Conservation (phyloP, 2,329 filamentous ascomycete genomes). For the Ceratocystis lukuohia region DNA sequence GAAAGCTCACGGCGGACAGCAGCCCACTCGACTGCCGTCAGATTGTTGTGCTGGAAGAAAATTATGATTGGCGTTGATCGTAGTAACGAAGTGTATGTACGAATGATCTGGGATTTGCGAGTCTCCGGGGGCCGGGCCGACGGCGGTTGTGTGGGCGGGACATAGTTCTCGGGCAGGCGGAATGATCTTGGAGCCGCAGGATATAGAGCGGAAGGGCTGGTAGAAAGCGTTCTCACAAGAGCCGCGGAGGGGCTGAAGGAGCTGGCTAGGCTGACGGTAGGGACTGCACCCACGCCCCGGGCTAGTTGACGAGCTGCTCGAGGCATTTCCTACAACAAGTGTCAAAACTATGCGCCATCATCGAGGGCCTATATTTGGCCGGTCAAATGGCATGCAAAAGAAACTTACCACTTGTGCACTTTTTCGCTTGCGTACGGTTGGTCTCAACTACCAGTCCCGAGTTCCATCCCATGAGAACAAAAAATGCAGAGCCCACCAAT, state of each 20-base stretch:
- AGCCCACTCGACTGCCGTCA: constrained; percentile 52
- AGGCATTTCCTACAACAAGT: constrained; percentile 11
- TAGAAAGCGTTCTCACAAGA: constrained; percentile 13
- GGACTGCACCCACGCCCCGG: constrained; percentile 8
- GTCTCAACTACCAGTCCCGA: not conserved
- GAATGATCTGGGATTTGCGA: constrained; percentile 76
- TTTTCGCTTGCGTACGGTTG: not conserved
- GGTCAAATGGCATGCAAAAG: not conserved
- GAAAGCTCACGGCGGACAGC: constrained; percentile 33
- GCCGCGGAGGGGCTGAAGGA: not conserved
- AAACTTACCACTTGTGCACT: not conserved
- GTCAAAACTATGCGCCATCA: not conserved
- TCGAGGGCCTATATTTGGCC: not conserved
- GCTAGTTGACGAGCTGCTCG: constrained; percentile 17
- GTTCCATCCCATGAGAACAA: not conserved
- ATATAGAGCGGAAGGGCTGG: constrained; percentile 20
- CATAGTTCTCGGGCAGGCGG: constrained; percentile 34
- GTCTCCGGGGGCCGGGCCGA: constrained; percentile 76
- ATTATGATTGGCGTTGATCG: constrained; percentile 75
- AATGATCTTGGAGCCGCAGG: constrained; percentile 23
- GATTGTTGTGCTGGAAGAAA: constrained; percentile 61
- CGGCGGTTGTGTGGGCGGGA: constrained; percentile 64
- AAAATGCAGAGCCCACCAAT: not conserved
- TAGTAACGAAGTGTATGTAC: constrained; percentile 77
- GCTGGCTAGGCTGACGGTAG: not conserved